phyloP scores from a whole-genome alignment of 306 rosid genomes.

The Inga oerstediana region DNA sequence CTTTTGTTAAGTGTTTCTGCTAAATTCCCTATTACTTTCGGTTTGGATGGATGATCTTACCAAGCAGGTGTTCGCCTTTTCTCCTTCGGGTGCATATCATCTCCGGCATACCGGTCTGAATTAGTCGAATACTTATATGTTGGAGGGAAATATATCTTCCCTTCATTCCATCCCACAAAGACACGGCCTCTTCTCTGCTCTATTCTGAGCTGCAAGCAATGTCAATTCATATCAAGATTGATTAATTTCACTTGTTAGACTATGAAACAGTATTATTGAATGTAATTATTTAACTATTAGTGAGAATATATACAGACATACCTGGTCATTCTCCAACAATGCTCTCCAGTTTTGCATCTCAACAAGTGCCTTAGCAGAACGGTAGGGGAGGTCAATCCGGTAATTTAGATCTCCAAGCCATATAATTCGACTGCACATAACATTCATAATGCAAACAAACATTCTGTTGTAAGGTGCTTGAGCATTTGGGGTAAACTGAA shows the following conservation, averaged over 20 bases:
- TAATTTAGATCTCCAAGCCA: slow-evolving; percentile 99
- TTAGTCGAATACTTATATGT: slow-evolving; percentile 97
- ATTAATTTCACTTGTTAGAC: background rate
- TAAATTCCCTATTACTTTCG: slow-evolving; percentile 6
- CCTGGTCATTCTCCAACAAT: slow-evolving; percentile 96
- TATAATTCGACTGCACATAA: slow-evolving; percentile 70
- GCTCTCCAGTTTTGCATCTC: slow-evolving; percentile 99
- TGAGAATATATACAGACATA: slow-evolving; percentile 36
- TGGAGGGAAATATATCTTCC: slow-evolving; percentile 97
- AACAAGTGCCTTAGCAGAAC: slow-evolving; percentile 94
- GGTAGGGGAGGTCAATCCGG: slow-evolving; percentile 88
- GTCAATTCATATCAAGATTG: slow-evolving; percentile 28
- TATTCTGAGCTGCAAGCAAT: slow-evolving; percentile 72
- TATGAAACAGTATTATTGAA: slow-evolving; percentile 1
- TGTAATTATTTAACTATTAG: slow-evolving; percentile 11
- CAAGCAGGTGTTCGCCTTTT: slow-evolving; percentile 98
- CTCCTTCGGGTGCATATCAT: slow-evolving; percentile 91
- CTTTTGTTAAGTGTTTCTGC: slow-evolving; percentile 14
- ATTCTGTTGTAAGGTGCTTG: background rate
- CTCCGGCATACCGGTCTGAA: slow-evolving; percentile 97
- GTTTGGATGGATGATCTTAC: slow-evolving; percentile 51
- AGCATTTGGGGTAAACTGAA: slow-evolving; percentile 11
- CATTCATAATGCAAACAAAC: slow-evolving; percentile 14
- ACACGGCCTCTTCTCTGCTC: slow-evolving; percentile 92
- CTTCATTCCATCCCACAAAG: slow-evolving; percentile 95